phyloP scores from a whole-genome alignment of 345 rosid species.

The Draba incana region DNA sequence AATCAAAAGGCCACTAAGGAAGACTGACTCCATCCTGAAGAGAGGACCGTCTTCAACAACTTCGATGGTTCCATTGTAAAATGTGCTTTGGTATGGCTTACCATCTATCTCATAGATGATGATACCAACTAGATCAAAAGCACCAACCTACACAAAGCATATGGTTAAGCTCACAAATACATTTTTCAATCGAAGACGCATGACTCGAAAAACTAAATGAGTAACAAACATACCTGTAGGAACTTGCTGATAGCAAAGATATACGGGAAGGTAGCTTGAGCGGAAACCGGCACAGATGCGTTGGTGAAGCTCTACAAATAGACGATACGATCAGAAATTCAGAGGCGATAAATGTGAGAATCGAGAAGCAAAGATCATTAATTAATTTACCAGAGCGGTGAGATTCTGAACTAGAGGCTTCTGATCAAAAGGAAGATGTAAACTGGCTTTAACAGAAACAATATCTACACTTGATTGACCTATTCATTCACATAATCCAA shows the following conservation, averaged over 20 bases:
- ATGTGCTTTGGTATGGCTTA: conserved; percentile 69
- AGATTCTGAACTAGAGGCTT: conserved; percentile 71
- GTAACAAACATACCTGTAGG: conserved; percentile 61
- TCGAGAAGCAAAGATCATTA: conserved; percentile 11
- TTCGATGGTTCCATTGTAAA: conserved; percentile 91
- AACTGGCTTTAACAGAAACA: conserved; percentile 72
- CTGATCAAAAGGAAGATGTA: conserved; percentile 86
- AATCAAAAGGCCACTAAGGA: conserved; percentile 73
- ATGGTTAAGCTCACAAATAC: background rate
- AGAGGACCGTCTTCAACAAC: conserved; percentile 81
- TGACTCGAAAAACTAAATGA: conserved; percentile 7
- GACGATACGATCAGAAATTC: conserved; percentile 1
- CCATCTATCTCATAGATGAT: conserved; percentile 79
- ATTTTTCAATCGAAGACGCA: background rate
- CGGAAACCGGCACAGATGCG: conserved; percentile 68
- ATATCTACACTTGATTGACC: conserved; percentile 65
- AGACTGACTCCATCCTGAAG: conserved; percentile 81
- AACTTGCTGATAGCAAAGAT: conserved; percentile 82
- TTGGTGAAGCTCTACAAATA: conserved; percentile 72
- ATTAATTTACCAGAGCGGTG: conserved; percentile 62
- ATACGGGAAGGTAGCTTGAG: conserved; percentile 88
- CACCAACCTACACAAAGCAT: conserved; percentile 62
- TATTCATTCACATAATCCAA: conserved; percentile 45
- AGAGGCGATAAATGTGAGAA: conserved; percentile 13
- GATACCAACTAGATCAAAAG: conserved; percentile 87